These are phyloP conservation scores for Piloderma croceum DNA, from an alignment of 768 basidiomycete species.

Conservation along the genomic window DNA sequence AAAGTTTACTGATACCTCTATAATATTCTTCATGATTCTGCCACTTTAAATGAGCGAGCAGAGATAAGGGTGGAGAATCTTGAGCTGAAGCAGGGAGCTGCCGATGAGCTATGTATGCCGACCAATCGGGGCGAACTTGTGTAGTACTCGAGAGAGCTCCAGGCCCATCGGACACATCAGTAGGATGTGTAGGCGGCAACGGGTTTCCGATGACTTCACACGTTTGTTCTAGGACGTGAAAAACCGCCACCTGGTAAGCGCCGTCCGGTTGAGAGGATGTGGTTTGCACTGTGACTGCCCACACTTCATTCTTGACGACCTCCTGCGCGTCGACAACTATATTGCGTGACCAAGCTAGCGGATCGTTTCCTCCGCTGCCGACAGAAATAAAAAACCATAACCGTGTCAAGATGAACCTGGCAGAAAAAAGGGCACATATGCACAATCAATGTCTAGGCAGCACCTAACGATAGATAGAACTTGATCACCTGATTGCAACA, in stretches of 20 bases:
- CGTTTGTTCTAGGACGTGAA: slow-evolving; percentile 63
- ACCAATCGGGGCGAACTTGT: slow-evolving; percentile 59
- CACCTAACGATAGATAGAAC: slow-evolving; percentile 1
- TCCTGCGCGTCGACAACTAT: slow-evolving; percentile 46
- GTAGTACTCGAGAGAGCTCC: slow-evolving; percentile 1
- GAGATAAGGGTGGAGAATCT: slow-evolving; percentile 14
- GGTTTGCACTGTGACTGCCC: slow-evolving; percentile 41
- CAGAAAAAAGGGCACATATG: not conserved
- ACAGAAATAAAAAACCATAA: slow-evolving; percentile 61
- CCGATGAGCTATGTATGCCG: slow-evolving; percentile 42
- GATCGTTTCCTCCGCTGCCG: slow-evolving; percentile 33
- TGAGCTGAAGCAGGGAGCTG: not conserved
- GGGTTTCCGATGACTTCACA: slow-evolving; percentile 63
- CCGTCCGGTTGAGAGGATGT: slow-evolving; percentile 12
- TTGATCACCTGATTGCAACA: slow-evolving; percentile 49
- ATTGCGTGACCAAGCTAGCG: slow-evolving; percentile 32
- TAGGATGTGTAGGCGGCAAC: too few relatives aligned
- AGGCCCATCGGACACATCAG: not conserved
- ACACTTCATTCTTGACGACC: slow-evolving; percentile 52
- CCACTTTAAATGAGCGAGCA: slow-evolving; percentile 51
- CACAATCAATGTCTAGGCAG: not conserved
- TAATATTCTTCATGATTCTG: slow-evolving; percentile 67
- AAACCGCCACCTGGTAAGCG: slow-evolving; percentile 27
- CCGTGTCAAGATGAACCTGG: slow-evolving; percentile 59
- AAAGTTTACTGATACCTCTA: slow-evolving; percentile 60